These are phyloP conservation scores for Aspergillus fumigatiaffinis DNA, from an alignment of 2,329 filamentous ascomycete genomes.

Conservation along the genomic window DNA sequence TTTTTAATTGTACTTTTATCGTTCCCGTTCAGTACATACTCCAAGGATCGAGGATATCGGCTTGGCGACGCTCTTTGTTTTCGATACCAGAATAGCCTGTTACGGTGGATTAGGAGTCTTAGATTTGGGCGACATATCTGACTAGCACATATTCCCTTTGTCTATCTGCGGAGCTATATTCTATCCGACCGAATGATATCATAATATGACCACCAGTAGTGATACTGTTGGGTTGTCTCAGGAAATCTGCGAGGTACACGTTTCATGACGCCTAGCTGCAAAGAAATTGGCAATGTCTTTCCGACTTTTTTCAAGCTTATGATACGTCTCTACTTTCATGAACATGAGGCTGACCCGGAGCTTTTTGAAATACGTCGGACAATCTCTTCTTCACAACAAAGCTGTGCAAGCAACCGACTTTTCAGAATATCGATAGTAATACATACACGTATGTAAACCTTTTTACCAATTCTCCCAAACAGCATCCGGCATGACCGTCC, in stretches of 20 bases:
- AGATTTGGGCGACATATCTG: conserved; percentile 2
- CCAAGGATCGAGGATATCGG: conserved; percentile 55
- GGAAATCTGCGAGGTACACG: neutral
- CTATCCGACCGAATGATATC: neutral
- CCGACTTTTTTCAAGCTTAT: neutral
- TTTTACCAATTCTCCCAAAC: conserved; percentile 84
- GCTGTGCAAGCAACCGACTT: neutral
- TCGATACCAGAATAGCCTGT: conserved; percentile 12
- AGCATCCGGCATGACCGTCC: conserved; percentile 67
- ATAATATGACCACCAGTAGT: neutral
- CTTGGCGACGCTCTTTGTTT: conserved; percentile 44
- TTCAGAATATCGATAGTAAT: neutral
- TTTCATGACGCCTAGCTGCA: neutral
- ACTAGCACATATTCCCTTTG: conserved; percentile 1
- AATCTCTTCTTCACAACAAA: neutral
- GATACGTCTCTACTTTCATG: neutral
- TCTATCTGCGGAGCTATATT: neutral
- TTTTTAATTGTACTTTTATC: conserved; percentile 22
- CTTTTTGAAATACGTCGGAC: neutral
- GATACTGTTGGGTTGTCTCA: neutral
- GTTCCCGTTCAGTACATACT: conserved; percentile 47
- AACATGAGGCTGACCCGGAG: neutral
- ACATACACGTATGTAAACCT: neutral
- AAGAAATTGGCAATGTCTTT: neutral
- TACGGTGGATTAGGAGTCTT: conserved; percentile 11